A percentile compares a stretch with the other conserved stretches of the same genome.
These are phyloP conservation scores for Fusarium sp. DNA, from an alignment of 2,329 filamentous ascomycete species.

Conservation along the genomic window DNA sequence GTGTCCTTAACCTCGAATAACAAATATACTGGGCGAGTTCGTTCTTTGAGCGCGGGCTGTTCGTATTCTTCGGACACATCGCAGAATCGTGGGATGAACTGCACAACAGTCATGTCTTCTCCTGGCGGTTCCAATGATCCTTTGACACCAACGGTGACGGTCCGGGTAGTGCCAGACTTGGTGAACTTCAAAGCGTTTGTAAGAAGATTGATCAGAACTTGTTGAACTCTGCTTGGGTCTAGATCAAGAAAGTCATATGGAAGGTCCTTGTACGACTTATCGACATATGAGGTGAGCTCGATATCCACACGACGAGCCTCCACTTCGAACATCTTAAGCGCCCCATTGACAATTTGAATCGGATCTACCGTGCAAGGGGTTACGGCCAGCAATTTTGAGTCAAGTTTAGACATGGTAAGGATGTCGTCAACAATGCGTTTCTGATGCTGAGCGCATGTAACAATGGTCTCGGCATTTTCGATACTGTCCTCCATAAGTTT, in stretches of 20 bases:
- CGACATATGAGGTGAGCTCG: conserved; percentile 72
- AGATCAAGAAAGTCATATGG: conserved; percentile 74
- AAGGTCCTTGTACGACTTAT: conserved; percentile 70
- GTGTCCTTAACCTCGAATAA: conserved; percentile 83
- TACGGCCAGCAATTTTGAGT: conserved; percentile 79
- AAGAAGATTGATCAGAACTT: conserved; percentile 83
- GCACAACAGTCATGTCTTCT: conserved; percentile 62
- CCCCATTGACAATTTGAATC: conserved; percentile 73
- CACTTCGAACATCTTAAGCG: conserved; percentile 83
- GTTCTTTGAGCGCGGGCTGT: conserved; percentile 50
- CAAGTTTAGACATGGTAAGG: conserved; percentile 79
- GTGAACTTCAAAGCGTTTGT: conserved; percentile 90
- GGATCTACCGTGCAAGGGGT: conserved; percentile 78
- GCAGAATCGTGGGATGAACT: conserved; percentile 71
- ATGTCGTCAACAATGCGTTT: conserved; percentile 84
- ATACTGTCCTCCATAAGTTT: conserved; percentile 71
- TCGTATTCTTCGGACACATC: conserved; percentile 58
- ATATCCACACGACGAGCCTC: conserved; percentile 79
- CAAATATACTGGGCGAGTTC: conserved; percentile 70
- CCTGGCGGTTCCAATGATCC: conserved; percentile 57
- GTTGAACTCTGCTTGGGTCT: conserved; percentile 80
- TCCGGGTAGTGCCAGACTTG: conserved; percentile 69
- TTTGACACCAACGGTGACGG: conserved; percentile 64
- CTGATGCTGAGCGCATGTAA: conserved; percentile 82
- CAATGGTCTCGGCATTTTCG: conserved; percentile 82